Base-by-base conservation (phyloP, 805 yeast species). In the Yarrowia sp. region DNA sequence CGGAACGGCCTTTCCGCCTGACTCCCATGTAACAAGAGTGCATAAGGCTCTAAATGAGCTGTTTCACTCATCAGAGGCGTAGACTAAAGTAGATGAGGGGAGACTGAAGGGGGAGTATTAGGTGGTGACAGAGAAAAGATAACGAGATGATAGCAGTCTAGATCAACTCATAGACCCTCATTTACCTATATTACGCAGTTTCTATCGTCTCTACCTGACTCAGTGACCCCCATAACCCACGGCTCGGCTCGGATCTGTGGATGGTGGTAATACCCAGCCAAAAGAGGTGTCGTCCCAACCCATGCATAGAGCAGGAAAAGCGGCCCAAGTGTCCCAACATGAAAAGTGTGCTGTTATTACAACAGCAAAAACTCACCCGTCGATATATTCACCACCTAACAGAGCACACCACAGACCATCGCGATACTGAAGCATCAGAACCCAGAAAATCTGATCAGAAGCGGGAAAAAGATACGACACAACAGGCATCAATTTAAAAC, bases 271-370 rank as follows among this genome's bases (percentile, higher is more conserved):
- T 56, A 56, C 63, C 41, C 22, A 5, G 41, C 43, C 43, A 52
- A 36, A 26, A 15, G 16, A 16, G 40, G 35, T 43, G 58, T 53
- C 5, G 19, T 53, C 63, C 63, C 63, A 56, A 41, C 38, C 48
- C 63, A 56, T 56, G 63, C 63, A 56, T 56, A 41, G 15, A 16
- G 59, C 35, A 14, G 36, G 59, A 40, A 38, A 53, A 53, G 45
- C 35, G 36, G 45, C 14, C 59, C 59, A 38, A 53, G 45, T 38
- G 58, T 53, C 59, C 59, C 59, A 53, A 53, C 59, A 53, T 14
- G 59, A 53, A 53, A 53, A 53, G 59, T 53, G 59, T 53, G 59
- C 59, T 53, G 59, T 53, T 53, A 53, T 40, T 53, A 53, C 59
- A 35, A 38, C 45, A 40, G 59, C 59, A 53, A 53, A 53, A 52